These are phyloP conservation scores for Mercurialis annua DNA, from an alignment of 345 rosid species.

Conservation along the genomic window DNA sequence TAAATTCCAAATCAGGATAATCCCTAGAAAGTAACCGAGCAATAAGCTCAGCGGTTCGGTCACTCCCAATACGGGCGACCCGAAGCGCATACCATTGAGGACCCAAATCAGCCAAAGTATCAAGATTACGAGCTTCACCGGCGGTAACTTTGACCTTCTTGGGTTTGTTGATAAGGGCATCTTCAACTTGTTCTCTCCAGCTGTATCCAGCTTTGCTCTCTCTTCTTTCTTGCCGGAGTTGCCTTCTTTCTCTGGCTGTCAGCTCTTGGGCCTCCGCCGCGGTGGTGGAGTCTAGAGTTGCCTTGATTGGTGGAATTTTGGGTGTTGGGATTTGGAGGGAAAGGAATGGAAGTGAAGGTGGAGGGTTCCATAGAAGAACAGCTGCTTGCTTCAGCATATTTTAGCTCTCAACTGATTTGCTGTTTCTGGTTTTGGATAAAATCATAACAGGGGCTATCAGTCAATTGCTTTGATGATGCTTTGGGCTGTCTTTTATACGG, in stretches of 20 bases:
- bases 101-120: conserved; percentile 59
- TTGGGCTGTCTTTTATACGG: too few relatives aligned
- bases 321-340: conserved; percentile 19
- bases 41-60: conserved; percentile 54
- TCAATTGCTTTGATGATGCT: too few relatives aligned
- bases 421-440: too few relatives aligned
- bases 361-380: conserved; percentile 55
- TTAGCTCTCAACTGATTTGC: neutral
- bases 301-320: conserved; percentile 30
- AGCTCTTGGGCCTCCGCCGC: conserved; percentile 34
- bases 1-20: conserved; percentile 57
- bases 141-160: conserved; percentile 52
- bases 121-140: conserved; percentile 69
- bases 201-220: conserved; percentile 57
- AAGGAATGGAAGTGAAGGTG: conserved; percentile 26
- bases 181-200: conserved; percentile 89
- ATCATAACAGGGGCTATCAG: too few relatives aligned
- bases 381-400: conserved; percentile 56
- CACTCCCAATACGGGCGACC: conserved; percentile 51
- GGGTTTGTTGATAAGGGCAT: conserved; percentile 62
- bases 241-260: conserved; percentile 81
- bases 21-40: conserved; percentile 54
- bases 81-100: conserved; percentile 84
- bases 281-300: conserved; percentile 46
- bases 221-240: conserved; percentile 69